These are phyloP conservation scores for Penicillium taxi DNA, from an alignment of 495 filamentous ascomycete species.

Conservation along the genomic window DNA sequence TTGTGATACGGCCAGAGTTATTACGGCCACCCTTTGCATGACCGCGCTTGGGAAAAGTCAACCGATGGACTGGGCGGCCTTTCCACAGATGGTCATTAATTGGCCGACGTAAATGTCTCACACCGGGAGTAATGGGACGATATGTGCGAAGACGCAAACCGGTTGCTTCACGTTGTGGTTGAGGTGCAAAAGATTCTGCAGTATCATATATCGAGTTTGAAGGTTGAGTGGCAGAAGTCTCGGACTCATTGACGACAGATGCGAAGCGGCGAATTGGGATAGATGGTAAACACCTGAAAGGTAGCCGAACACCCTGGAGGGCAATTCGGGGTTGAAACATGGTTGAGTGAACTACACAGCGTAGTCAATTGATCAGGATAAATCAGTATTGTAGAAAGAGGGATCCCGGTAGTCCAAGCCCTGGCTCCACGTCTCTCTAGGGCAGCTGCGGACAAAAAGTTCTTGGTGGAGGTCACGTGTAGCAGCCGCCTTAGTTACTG, in stretches of 20 bases:
- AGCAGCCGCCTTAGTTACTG: neutral
- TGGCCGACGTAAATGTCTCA: slow-evolving; percentile 82
- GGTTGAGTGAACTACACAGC: slow-evolving; percentile 7
- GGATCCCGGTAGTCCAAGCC: neutral
- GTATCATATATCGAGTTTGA: slow-evolving; percentile 28
- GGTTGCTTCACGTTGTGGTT: slow-evolving; percentile 32
- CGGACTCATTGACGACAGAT: slow-evolving; percentile 37
- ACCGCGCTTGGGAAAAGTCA: slow-evolving; percentile 87
- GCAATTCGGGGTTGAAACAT: slow-evolving; percentile 64
- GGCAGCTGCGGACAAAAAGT: slow-evolving; percentile 1
- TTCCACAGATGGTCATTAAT: slow-evolving; percentile 97
- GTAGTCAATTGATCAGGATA: neutral
- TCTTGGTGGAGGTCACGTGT: slow-evolving; percentile 1
- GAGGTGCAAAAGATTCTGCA: slow-evolving; percentile 37
- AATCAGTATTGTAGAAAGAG: neutral
- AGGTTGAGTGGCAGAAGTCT: slow-evolving; percentile 25
- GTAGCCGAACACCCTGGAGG: slow-evolving; percentile 41
- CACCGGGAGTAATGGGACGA: slow-evolving; percentile 88
- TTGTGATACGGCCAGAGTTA: slow-evolving; percentile 71
- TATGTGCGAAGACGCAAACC: slow-evolving; percentile 62
- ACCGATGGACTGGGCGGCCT: slow-evolving; percentile 68
- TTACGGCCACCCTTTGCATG: slow-evolving; percentile 90
- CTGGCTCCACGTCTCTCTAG: neutral
- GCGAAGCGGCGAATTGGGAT: slow-evolving; percentile 47
- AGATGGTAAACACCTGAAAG: slow-evolving; percentile 37